These are phyloP conservation scores for Isochrysis galbana DNA, from an alignment of 78 protist species.

Conservation along the genomic window DNA sequence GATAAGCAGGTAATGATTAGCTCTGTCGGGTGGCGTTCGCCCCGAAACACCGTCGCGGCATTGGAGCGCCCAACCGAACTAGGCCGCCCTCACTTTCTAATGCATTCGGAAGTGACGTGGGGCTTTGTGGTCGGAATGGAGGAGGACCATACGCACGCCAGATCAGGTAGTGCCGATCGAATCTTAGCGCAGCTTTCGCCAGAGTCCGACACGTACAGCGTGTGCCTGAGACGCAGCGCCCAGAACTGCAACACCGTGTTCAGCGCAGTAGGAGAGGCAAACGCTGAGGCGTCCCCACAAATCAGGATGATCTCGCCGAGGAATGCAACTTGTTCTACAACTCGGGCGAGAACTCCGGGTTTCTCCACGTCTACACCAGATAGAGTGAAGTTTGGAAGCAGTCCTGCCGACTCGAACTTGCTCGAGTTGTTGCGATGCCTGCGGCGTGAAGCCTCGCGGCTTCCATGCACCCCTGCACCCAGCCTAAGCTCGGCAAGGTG, in stretches of 20 bases:
- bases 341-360: neutral
- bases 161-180: neutral
- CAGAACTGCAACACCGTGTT: constrained; percentile 19
- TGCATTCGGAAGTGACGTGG: too few relatives aligned
- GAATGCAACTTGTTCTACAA: neutral
- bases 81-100: too few relatives aligned
- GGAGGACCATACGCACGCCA: constrained; percentile 21
- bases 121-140: too few relatives aligned
- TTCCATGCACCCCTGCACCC: too few relatives aligned
- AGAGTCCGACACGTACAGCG: neutral
- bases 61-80: too few relatives aligned
- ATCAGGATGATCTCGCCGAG: neutral
- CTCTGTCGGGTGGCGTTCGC: too few relatives aligned
- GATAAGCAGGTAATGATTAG: too few relatives aligned
- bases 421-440: neutral
- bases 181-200: neutral
- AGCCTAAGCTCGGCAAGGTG: too few relatives aligned
- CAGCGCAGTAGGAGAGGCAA: constrained; percentile 2
- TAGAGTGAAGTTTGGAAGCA: neutral
- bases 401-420: neutral
- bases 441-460: too few relatives aligned
- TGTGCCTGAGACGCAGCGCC: neutral
- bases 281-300: constrained; percentile 15
- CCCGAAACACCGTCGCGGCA: too few relatives aligned
- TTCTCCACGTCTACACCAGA: neutral